Evolutionary conservation across 768 basidiomycete genomes (phyloP).

Genomic region (Boletus barrowsii): DNA sequence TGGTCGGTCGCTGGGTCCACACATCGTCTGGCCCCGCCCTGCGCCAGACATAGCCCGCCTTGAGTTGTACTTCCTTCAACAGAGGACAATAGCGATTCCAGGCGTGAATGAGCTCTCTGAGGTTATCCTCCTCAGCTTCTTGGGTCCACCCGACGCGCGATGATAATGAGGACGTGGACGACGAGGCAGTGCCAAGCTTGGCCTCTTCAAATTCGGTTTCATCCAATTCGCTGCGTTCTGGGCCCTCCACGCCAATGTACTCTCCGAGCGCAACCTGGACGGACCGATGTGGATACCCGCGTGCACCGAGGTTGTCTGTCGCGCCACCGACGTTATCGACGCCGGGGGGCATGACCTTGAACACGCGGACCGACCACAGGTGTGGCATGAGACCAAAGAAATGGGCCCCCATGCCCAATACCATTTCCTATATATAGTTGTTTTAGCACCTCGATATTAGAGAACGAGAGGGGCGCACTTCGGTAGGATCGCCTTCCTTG

Average conservation of each 20-base stretch:
- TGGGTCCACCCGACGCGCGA: neutral
- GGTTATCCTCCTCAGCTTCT: slow-evolving; percentile 25
- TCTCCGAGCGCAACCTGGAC: slow-evolving; percentile 11
- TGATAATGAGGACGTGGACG: neutral
- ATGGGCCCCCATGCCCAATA: slow-evolving; percentile 43
- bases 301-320: slow-evolving; percentile 6
- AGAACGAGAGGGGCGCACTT: slow-evolving; percentile 31
- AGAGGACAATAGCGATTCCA: slow-evolving; percentile 42
- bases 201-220: slow-evolving; percentile 23
- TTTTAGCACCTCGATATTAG: neutral
- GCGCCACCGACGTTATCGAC: slow-evolving; percentile 3
- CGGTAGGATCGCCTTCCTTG: slow-evolving; percentile 36
- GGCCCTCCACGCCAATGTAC: slow-evolving; percentile 3
- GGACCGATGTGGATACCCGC: slow-evolving; percentile 12
- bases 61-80: slow-evolving; percentile 42
- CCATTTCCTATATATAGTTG: slow-evolving; percentile 29
- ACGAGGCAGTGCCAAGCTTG: neutral
- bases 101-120: slow-evolving; percentile 39
- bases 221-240: slow-evolving; percentile 17
- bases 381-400: slow-evolving; percentile 37
- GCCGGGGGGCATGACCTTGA: slow-evolving; percentile 23
- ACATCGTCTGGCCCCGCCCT: slow-evolving; percentile 35
- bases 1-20: slow-evolving; percentile 31
- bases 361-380: slow-evolving; percentile 40
- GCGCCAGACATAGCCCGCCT: slow-evolving; percentile 38